These are phyloP conservation scores for Colletotrichum orchidophilum DNA, from an alignment of 2,329 filamentous ascomycete species.

Conservation along the genomic window DNA sequence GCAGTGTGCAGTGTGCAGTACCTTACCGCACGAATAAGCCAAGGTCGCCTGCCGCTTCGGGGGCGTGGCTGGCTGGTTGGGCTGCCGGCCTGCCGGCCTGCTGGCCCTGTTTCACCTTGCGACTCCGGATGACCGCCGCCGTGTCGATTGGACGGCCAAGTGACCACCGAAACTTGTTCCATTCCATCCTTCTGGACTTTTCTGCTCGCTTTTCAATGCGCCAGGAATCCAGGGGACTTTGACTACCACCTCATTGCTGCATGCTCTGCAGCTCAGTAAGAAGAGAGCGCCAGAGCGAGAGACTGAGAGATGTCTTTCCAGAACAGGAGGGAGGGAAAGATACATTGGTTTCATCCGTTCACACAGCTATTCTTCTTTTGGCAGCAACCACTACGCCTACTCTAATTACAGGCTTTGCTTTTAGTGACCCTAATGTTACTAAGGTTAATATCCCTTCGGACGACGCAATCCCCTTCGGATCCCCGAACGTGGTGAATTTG, in stretches of 20 bases:
- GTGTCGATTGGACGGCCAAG: conserved; percentile 23
- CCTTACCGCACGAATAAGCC: not conserved
- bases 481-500: not conserved
- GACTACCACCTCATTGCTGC: not conserved
- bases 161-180: conserved; percentile 32
- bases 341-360: not conserved
- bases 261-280: not conserved
- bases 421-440: not conserved
- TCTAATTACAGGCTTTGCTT: not conserved
- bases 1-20: not conserved
- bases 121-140: conserved; percentile 21
- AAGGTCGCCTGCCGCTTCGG: not conserved
- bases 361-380: not conserved
- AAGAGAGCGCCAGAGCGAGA: not conserved
- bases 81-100: not conserved
- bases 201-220: not conserved
- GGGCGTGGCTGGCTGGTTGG: not conserved
- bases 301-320: not conserved
- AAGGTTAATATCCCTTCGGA: not conserved
- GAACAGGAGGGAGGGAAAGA: not conserved
- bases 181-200: not conserved
- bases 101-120: conserved; percentile 27
- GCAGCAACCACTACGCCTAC: not conserved
- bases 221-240: not conserved
- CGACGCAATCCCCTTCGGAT: not conserved